Conservation (phyloP, 2,329 filamentous ascomycete genomes). For the Akanthomyces muscarius region DNA sequence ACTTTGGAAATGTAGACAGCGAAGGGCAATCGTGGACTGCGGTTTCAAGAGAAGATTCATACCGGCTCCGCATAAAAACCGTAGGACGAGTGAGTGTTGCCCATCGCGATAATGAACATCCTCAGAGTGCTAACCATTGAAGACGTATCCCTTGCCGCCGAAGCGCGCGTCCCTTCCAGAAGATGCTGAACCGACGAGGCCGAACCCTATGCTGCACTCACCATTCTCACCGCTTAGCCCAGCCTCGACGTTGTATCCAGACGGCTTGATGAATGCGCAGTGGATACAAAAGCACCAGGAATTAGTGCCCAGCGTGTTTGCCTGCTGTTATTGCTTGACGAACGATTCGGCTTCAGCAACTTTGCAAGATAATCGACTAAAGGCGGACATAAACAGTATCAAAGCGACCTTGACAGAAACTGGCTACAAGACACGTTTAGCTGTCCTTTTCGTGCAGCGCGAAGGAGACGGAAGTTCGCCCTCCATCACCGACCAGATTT, state of each 20-base stretch:
- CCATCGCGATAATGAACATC: slow-evolving; percentile 18
- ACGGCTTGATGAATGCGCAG: slow-evolving; percentile 74
- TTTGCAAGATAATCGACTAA: slow-evolving; percentile 81
- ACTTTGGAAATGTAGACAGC: slow-evolving; percentile 63
- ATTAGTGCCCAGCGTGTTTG: slow-evolving; percentile 71
- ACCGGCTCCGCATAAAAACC: slow-evolving; percentile 65
- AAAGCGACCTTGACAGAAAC: slow-evolving; percentile 64
- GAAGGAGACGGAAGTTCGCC: slow-evolving; percentile 27
- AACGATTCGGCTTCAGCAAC: slow-evolving; percentile 70
- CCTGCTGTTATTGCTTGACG: slow-evolving; percentile 76
- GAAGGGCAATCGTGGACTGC: slow-evolving; percentile 63
- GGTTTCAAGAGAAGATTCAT: slow-evolving; percentile 47
- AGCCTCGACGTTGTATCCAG: slow-evolving; percentile 77
- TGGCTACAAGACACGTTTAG: slow-evolving; percentile 73
- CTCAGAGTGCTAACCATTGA: slow-evolving; percentile 18
- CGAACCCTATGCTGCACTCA: slow-evolving; percentile 69
- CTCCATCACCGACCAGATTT: slow-evolving; percentile 59
- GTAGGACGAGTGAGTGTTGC: slow-evolving; percentile 71
- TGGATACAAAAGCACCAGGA: slow-evolving; percentile 91
- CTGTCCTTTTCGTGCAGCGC: slow-evolving; percentile 54
- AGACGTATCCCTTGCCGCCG: slow-evolving; percentile 55
- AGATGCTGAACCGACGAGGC: slow-evolving; percentile 44
- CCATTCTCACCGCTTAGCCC: slow-evolving; percentile 88
- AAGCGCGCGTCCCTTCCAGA: slow-evolving; percentile 53
- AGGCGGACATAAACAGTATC: slow-evolving; percentile 77